Conservation (phyloP, 2,329 filamentous ascomycete genomes). For the Endoconidiophora polonica region DNA sequence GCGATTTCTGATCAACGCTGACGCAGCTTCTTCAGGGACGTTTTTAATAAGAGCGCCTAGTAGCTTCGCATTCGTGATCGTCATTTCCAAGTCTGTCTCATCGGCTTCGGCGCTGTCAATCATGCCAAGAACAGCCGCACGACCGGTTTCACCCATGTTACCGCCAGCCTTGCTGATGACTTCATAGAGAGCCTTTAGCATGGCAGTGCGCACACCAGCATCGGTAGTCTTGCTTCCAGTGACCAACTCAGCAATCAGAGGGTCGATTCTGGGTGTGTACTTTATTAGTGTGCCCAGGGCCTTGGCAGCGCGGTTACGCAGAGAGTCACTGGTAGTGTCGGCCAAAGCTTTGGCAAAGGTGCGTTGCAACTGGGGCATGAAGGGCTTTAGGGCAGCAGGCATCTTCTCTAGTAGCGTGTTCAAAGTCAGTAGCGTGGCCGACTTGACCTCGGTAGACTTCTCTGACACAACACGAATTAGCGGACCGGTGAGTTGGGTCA, state of each 20-base stretch:
- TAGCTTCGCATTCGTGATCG: slow-evolving; percentile 77
- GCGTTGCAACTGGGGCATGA: slow-evolving; percentile 87
- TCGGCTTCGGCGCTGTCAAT: slow-evolving; percentile 67
- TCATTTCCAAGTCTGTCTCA: slow-evolving; percentile 59
- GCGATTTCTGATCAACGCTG: slow-evolving; percentile 44
- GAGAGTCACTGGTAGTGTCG: slow-evolving; percentile 75
- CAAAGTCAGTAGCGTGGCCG: slow-evolving; percentile 80
- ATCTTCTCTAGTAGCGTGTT: slow-evolving; percentile 97
- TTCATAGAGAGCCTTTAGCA: slow-evolving; percentile 93
- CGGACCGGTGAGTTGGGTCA: slow-evolving; percentile 93
- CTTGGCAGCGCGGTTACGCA: slow-evolving; percentile 79
- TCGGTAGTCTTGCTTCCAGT: slow-evolving; percentile 86
- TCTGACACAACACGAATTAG: slow-evolving; percentile 96
- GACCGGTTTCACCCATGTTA: slow-evolving; percentile 87
- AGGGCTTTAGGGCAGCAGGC: slow-evolving; percentile 84
- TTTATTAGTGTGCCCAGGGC: slow-evolving; percentile 91
- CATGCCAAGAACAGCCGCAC: slow-evolving; percentile 66
- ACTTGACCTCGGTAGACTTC: slow-evolving; percentile 87
- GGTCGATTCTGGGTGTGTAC: slow-evolving; percentile 86
- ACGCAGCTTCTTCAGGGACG: slow-evolving; percentile 54
- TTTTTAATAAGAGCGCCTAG: slow-evolving; percentile 82
- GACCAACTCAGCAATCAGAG: slow-evolving; percentile 78
- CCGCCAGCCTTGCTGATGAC: slow-evolving; percentile 86
- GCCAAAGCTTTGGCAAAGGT: slow-evolving; percentile 95
- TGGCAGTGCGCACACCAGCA: slow-evolving; percentile 74